phyloP scores from a whole-genome alignment of 2,329 filamentous ascomycete species.

The Stachybotrys chlorohalonatus region DNA sequence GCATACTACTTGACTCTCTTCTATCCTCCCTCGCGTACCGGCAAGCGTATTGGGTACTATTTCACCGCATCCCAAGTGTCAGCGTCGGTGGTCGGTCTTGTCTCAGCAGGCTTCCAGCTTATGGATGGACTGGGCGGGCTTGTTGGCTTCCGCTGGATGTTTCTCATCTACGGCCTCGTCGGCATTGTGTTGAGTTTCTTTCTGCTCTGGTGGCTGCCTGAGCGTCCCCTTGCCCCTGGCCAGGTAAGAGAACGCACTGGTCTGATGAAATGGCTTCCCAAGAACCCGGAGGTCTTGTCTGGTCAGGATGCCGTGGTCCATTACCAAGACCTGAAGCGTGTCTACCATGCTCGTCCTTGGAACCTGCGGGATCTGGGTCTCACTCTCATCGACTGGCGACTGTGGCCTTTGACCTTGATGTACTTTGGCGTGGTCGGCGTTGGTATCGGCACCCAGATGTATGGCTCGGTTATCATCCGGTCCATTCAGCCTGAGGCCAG shows the following conservation, averaged over 20 bases:
- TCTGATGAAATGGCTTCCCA: constrained; percentile 57
- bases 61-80: constrained; percentile 85
- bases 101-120: constrained; percentile 83
- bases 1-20: constrained; percentile 86
- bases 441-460: constrained; percentile 81
- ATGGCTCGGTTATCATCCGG: constrained; percentile 78
- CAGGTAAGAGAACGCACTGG: constrained; percentile 40
- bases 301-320: constrained; percentile 74
- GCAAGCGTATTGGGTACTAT: constrained; percentile 82
- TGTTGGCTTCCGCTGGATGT: constrained; percentile 88
- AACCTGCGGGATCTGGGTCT: constrained; percentile 56
- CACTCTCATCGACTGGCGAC: constrained; percentile 75
- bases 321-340: constrained; percentile 71
- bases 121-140: constrained; percentile 74
- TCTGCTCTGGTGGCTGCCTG: constrained; percentile 85
- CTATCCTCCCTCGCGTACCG: constrained; percentile 78
- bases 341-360: constrained; percentile 72
- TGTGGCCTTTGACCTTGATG: constrained; percentile 83
- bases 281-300: constrained; percentile 59
- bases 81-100: constrained; percentile 78
- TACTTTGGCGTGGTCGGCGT: constrained; percentile 93
- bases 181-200: constrained; percentile 61
- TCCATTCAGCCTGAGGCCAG: constrained; percentile 67
- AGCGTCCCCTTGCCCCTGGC: constrained; percentile 70
- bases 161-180: constrained; percentile 74